Percentiles rank a stretch among this genome's conserved stretches.
These are phyloP conservation scores for Candida taoyuanica DNA, from an alignment of 805 yeast species.

Conservation along the genomic window DNA sequence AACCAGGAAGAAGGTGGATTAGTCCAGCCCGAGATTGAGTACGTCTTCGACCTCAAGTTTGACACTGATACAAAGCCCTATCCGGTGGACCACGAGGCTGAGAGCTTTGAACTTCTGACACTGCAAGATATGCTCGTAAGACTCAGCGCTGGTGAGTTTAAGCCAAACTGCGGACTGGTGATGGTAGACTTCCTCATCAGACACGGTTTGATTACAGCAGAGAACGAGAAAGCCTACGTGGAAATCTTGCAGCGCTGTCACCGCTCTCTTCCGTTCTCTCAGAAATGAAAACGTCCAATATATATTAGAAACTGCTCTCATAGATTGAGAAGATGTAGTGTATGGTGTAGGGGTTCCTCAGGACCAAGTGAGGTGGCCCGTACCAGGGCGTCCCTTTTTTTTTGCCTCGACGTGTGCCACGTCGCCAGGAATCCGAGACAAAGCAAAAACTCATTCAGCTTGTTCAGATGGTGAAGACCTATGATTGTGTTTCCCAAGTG, in stretches of 20 bases:
- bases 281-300: slow-evolving; percentile 27
- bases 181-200: slow-evolving; percentile 83
- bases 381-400: too few relatives aligned
- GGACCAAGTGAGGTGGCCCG: too few relatives aligned
- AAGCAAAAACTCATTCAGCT: too few relatives aligned
- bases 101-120: slow-evolving; percentile 60
- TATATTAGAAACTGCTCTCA: too few relatives aligned
- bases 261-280: slow-evolving; percentile 67
- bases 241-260: slow-evolving; percentile 60
- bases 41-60: slow-evolving; percentile 65
- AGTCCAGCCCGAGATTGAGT: slow-evolving; percentile 89
- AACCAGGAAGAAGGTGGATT: slow-evolving; percentile 44
- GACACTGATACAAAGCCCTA: slow-evolving; percentile 42
- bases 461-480: too few relatives aligned
- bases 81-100: slow-evolving; percentile 74
- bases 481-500: too few relatives aligned
- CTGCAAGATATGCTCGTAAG: slow-evolving; percentile 50
- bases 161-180: slow-evolving; percentile 83
- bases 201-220: slow-evolving; percentile 67
- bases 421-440: too few relatives aligned
- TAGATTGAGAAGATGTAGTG: too few relatives aligned
- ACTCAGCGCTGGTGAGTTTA: slow-evolving; percentile 61
- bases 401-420: too few relatives aligned
- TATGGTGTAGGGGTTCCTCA: too few relatives aligned
- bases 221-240: slow-evolving; percentile 59